phyloP scores from a whole-genome alignment of 345 rosid genomes.

The Hibiscus tridactylites region DNA sequence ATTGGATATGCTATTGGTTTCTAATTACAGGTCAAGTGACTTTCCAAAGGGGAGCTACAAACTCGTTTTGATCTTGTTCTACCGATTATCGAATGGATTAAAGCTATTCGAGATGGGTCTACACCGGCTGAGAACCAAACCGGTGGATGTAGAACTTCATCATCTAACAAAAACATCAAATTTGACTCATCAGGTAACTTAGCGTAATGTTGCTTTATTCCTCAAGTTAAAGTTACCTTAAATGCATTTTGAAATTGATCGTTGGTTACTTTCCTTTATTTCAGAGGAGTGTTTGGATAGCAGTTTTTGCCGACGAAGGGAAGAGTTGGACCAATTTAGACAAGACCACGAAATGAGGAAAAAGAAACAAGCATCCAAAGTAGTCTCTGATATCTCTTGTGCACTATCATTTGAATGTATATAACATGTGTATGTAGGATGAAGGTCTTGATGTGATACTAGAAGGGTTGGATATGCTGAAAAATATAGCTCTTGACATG shows the following conservation, averaged over 20 bases:
- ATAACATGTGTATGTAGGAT: too few relatives aligned
- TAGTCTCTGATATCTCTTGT: not conserved
- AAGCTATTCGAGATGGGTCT: constrained; percentile 59
- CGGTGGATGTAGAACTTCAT: constrained; percentile 59
- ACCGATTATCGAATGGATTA: constrained; percentile 50
- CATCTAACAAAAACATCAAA: too few relatives aligned
- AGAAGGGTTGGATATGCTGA: too few relatives aligned
- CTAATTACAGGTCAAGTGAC: constrained; percentile 58
- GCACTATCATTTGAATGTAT: too few relatives aligned
- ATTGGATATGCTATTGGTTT: constrained; percentile 18
- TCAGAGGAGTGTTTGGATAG: constrained; percentile 43
- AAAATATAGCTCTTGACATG: too few relatives aligned
- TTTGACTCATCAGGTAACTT: too few relatives aligned
- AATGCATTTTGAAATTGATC: too few relatives aligned
- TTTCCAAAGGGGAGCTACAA: constrained; percentile 51
- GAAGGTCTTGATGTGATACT: too few relatives aligned
- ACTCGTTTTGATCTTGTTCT: constrained; percentile 55
- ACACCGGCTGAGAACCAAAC: constrained; percentile 24
- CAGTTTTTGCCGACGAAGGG: constrained; percentile 47
- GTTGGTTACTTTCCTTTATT: not conserved
- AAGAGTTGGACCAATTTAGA: constrained; percentile 65
- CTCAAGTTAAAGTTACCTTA: too few relatives aligned
- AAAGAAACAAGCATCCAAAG: constrained; percentile 51
- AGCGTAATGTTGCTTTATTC: too few relatives aligned
- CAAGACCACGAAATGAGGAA: constrained; percentile 71